Percentiles rank a stretch among this genome's conserved stretches.
phyloP scores from a whole-genome alignment of 176 grass and related monocot species.

The Lolium rigidum region DNA sequence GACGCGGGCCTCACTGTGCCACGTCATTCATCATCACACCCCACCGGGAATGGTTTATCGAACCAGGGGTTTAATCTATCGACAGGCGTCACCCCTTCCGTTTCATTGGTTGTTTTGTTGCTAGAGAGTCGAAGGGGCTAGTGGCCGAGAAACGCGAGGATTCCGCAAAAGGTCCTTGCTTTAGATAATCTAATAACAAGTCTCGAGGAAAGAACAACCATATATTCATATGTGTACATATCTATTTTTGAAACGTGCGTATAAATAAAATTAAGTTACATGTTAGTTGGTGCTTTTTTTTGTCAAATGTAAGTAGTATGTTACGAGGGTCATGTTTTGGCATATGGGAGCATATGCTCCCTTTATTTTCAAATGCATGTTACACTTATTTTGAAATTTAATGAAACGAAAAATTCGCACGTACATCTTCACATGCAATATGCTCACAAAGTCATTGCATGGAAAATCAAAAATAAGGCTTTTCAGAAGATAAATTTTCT shows the following conservation, averaged over 20 bases:
- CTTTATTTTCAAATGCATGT: too few species aligned
- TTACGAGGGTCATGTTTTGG: too few species aligned
- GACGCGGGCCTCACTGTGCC: slow-evolving; percentile 35
- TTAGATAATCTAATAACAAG: neutral
- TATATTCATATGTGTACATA: neutral
- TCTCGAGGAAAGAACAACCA: neutral
- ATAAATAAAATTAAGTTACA: too few species aligned
- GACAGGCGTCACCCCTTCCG: neutral
- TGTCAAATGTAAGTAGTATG: too few species aligned
- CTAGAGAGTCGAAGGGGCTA: neutral
- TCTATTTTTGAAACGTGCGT: neutral
- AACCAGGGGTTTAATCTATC: neutral
- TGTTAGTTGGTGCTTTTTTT: too few species aligned
- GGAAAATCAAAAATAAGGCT: too few species aligned
- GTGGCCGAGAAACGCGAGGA: neutral
- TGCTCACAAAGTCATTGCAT: too few species aligned
- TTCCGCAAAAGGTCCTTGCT: neutral
- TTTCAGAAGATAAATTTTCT: too few species aligned
- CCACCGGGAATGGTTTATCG: neutral
- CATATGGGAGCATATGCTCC: too few species aligned
- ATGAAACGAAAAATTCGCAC: too few species aligned
- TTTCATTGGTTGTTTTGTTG: neutral
- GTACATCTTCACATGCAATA: too few species aligned
- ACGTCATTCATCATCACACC: slow-evolving; percentile 41
- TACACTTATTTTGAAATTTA: too few species aligned